Evolutionary conservation across 768 basidiomycete genomes (phyloP), one percentile per base, ranked within the genome.

Genomic region (Serendipita sp.): DNA sequence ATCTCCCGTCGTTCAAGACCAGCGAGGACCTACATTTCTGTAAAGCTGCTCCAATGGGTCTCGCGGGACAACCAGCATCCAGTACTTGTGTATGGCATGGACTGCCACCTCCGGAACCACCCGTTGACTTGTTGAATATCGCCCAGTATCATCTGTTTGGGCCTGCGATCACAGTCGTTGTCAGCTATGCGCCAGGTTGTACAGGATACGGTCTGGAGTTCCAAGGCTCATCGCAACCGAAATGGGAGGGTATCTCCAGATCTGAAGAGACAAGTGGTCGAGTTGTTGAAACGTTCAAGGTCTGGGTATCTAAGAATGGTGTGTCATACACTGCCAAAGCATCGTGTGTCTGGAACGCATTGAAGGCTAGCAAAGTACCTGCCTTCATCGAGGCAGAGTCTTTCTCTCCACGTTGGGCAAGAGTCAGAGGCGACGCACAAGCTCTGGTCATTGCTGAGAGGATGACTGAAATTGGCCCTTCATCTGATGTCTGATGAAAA

Each of bases 321-420:
- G 16, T 29, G 34, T 10, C 16, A 8, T 60, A 60, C 36, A 60
- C 18, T 27, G 55, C 55, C 4, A 60, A 37, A 31, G 55, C 36
- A 10, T 60, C 55, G 27, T 60, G 55, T 37, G 55, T 60, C n/a
- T 60, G 55, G 55, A n/a, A 60, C 36, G 48, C 18, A 52, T 8
- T 60, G 5, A 37, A 60, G 33, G 16, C 16, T n/a, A 60, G 34
- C 27, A 23, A 60, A 11, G 55, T 60, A 4, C 55, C 55, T 11
- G 55, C 55, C 8, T 60, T 33, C 33, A 31, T 34, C 18, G 55
- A 60, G n/a, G 55, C 55, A n/a, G 36, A 60, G 10, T n/a, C 36
- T 8, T 60, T 60, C n/a, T 60, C 55, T 16, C 55, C 55, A 23
- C 36, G 29, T n/a, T 60, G 55, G 55, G 55, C 55, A 36, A 60